Evolutionary conservation across 495 filamentous ascomycete species (phyloP).

Genomic region (Penicillium argentinense): DNA sequence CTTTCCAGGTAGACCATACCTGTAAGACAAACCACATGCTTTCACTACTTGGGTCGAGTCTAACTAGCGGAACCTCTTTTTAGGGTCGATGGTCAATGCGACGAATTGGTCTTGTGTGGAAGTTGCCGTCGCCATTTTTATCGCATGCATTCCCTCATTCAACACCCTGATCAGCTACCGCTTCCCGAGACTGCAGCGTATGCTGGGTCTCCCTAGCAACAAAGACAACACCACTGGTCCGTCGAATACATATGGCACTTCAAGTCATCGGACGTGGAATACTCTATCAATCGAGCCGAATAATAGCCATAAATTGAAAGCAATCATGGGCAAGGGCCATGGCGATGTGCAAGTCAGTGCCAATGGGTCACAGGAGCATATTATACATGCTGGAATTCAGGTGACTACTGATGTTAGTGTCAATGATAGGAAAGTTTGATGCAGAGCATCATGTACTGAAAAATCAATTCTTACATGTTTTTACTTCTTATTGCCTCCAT

Average conservation of each 20-base stretch:
- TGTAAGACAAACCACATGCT: conserved; percentile 7
- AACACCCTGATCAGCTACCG: conserved; percentile 19
- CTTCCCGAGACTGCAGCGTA: conserved; percentile 15
- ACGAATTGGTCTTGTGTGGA: conserved; percentile 26
- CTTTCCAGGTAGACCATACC: conserved; percentile 20
- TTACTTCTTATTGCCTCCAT: too few relatives aligned
- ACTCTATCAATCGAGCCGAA: background rate
- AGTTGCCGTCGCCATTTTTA: conserved; percentile 21
- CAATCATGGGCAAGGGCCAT: background rate
- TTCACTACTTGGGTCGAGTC: too few relatives aligned
- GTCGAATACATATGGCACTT: background rate
- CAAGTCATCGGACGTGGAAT: background rate
- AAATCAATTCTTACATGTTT: too few relatives aligned
- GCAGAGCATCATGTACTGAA: too few relatives aligned
- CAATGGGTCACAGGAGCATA: background rate
- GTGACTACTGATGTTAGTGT: background rate
- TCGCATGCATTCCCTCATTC: conserved; percentile 21
- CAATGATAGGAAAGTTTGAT: background rate
- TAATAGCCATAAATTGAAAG: background rate
- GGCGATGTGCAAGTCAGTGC: background rate
- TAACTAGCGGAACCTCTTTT: too few relatives aligned
- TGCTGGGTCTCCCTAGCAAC: conserved; percentile 10
- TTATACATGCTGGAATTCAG: background rate
- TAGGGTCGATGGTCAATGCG: conserved; percentile 20
- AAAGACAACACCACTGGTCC: background rate